These are phyloP conservation scores for Oryza meridionalis DNA, from an alignment of 176 grass and related monocot species.

Conservation along the genomic window DNA sequence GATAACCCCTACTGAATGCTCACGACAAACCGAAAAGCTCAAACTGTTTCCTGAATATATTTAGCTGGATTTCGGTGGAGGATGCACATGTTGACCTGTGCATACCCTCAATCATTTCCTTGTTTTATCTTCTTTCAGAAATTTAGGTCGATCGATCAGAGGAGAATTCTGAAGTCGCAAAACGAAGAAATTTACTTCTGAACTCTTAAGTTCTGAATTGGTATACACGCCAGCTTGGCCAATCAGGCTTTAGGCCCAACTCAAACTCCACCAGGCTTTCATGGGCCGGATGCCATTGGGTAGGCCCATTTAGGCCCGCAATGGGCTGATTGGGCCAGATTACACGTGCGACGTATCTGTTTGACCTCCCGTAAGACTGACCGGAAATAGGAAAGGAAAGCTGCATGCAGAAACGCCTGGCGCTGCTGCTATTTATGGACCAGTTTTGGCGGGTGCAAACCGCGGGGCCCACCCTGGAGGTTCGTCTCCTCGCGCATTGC, in stretches of 20 bases:
- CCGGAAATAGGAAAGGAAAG: not conserved
- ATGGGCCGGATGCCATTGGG: not conserved
- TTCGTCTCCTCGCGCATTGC: slow-evolving; percentile 14
- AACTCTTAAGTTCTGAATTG: not conserved
- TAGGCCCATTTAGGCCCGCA: not conserved
- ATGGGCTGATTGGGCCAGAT: not conserved
- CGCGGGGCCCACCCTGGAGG: slow-evolving; percentile 24
- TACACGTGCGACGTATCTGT: not conserved
- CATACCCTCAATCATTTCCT: too few relatives aligned
- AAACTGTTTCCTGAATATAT: not conserved
- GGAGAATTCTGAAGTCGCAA: not conserved
- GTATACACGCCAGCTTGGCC: not conserved
- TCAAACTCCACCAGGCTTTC: not conserved
- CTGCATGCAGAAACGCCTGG: not conserved
- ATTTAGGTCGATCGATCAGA: too few relatives aligned
- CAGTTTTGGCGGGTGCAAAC: slow-evolving; percentile 35
- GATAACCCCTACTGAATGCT: not conserved
- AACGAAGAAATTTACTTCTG: not conserved
- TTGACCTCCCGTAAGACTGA: not conserved
- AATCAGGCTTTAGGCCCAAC: too few relatives aligned
- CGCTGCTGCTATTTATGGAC: slow-evolving; percentile 43
- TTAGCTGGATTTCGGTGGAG: not conserved
- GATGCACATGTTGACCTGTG: not conserved
- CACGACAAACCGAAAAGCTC: not conserved
- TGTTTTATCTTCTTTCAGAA: not conserved